A percentile compares a stretch with the other conserved stretches of the same genome.
Conservation (phyloP, 345 rosid genomes). For the Heritiera fomes region DNA sequence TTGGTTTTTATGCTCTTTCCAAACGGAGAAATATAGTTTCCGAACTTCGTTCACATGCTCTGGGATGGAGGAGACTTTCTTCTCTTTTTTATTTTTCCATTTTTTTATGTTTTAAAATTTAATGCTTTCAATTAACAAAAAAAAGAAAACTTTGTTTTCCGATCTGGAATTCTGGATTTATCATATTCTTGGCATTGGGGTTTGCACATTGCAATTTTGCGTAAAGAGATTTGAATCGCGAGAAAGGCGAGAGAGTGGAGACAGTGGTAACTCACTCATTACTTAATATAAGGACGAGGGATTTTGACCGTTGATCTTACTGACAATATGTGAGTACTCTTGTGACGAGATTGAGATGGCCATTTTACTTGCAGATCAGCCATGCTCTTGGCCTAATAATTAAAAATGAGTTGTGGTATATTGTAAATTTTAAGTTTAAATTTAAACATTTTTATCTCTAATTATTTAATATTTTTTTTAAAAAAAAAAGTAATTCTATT, state of each 20-base stretch:
- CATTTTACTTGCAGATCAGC: background rate
- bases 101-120: background rate
- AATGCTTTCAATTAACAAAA: background rate
- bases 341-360: background rate
- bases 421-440: too few species aligned
- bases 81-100: background rate
- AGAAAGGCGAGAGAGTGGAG: constrained; percentile 12
- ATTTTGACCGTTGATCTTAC: constrained; percentile 3
- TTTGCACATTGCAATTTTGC: too few species aligned
- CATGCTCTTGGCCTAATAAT: too few species aligned
- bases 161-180: constrained; percentile 10
- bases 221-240: constrained; percentile 23
- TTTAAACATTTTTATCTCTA: too few species aligned
- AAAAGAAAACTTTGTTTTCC: too few species aligned
- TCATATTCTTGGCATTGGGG: background rate
- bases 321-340: background rate
- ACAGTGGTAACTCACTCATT: background rate
- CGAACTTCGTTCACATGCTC: constrained; percentile 43
- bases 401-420: background rate
- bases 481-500: too few species aligned
- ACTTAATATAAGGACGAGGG: constrained; percentile 9
- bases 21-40: background rate
- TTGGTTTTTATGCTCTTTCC: background rate
- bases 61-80: constrained; percentile 8
- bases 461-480: too few species aligned